Percentiles rank a stretch among this genome's conserved stretches.
These are phyloP conservation scores for Saccharum officinarum DNA, from an alignment of 176 grass and related monocot genomes.

Conservation along the genomic window DNA sequence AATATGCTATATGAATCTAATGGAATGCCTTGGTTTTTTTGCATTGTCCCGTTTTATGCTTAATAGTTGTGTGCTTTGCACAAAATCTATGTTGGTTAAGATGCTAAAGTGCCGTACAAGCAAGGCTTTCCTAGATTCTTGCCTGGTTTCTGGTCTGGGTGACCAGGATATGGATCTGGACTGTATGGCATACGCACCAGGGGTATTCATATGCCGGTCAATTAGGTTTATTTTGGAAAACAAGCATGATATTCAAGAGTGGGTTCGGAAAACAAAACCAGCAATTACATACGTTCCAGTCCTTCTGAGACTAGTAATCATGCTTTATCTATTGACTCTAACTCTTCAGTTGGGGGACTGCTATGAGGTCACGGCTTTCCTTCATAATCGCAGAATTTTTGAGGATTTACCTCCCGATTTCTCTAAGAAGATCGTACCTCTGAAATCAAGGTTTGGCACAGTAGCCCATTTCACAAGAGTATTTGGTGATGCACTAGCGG, in stretches of 20 bases:
- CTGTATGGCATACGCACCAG: not conserved
- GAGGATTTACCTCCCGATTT: conserved; percentile 47
- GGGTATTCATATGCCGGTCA: conserved; percentile 26
- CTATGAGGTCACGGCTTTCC: conserved; percentile 37
- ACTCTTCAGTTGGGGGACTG: not conserved
- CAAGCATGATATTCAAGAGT: conserved; percentile 11
- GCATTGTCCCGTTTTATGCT: conserved; percentile 31
- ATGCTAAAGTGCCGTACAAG: conserved; percentile 53
- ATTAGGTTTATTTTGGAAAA: conserved; percentile 26
- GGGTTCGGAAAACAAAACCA: conserved; percentile 32
- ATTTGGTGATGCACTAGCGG: conserved; percentile 61
- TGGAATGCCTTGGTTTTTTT: conserved; percentile 63
- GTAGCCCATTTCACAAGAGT: not conserved
- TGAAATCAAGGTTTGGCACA: not conserved
- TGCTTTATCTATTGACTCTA: conserved; percentile 44
- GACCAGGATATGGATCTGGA: not conserved
- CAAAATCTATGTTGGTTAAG: conserved; percentile 57
- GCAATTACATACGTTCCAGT: conserved; percentile 2
- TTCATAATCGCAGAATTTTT: not conserved
- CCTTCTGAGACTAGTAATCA: conserved; percentile 53
- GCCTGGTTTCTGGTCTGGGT: conserved; percentile 21
- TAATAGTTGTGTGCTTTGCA: conserved; percentile 35
- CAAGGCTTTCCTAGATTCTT: conserved; percentile 44
- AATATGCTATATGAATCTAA: conserved; percentile 59
- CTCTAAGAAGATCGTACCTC: conserved; percentile 32